Evolutionary conservation across 2,329 filamentous ascomycete species (phyloP).

Genomic region (Chaetomium sp.): DNA sequence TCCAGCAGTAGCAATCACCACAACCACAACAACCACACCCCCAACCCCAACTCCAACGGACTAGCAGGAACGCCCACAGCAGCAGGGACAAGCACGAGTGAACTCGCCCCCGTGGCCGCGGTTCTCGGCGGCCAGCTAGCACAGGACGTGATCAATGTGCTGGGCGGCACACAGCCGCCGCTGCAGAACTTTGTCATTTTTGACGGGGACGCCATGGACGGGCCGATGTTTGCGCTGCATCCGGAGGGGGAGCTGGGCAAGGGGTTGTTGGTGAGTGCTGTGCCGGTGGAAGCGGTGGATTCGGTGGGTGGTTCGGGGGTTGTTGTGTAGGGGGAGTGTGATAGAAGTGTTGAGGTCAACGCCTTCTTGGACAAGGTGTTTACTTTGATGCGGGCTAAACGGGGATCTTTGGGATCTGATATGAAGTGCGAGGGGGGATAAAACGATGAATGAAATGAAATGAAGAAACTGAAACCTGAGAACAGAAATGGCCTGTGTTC

Average conservation of each 20-base stretch:
- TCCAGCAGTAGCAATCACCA: background rate
- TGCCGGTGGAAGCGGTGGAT: background rate
- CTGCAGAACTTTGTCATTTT: conserved; percentile 94
- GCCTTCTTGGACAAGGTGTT: background rate
- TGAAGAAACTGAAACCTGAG: no score
- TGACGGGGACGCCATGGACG: conserved; percentile 74
- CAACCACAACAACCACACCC: background rate
- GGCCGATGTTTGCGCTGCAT: conserved; percentile 75
- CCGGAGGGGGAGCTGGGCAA: conserved; percentile 53
- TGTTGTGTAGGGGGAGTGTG: background rate
- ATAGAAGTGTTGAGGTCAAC: background rate
- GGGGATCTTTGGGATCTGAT: background rate
- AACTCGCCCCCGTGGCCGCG: conserved; percentile 80
- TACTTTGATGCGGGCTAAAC: no score
- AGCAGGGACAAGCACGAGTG: conserved; percentile 38
- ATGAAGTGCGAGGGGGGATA: no score
- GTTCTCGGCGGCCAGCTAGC: conserved; percentile 85
- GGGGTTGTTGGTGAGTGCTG: conserved; percentile 10
- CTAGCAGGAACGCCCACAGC: background rate
- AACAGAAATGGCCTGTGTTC: no score
- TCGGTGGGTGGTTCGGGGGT: no score
- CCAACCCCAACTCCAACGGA: no score
- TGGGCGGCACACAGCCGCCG: conserved; percentile 85
- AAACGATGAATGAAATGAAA: no score
- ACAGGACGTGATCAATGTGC: conserved; percentile 95